phyloP scores from a whole-genome alignment of 495 filamentous ascomycete species.

The Aspergillus bertholletiae region DNA sequence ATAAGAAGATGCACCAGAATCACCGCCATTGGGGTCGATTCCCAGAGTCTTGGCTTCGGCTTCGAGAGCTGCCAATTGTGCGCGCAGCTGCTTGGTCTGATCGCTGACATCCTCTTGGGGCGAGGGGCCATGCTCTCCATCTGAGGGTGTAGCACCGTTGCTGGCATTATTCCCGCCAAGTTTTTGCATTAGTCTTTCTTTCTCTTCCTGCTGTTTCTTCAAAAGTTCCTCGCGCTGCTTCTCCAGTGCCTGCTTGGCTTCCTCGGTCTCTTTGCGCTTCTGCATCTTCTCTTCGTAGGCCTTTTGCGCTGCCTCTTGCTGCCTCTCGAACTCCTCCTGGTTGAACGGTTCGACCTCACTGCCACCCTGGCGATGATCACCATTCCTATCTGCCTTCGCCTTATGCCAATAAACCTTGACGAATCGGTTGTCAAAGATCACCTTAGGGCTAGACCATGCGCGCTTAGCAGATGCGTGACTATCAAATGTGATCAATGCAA shows the following conservation, averaged over 20 bases:
- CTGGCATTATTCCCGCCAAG: conserved; percentile 45
- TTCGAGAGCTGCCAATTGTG: conserved; percentile 77
- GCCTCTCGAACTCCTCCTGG: conserved; percentile 69
- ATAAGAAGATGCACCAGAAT: conserved; percentile 22
- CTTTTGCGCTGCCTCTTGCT: conserved; percentile 78
- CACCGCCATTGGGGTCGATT: conserved; percentile 53
- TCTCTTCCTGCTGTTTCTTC: conserved; percentile 73
- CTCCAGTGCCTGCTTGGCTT: conserved; percentile 67
- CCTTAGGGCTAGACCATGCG: conserved; percentile 87
- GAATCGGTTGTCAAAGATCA: conserved; percentile 95
- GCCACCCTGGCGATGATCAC: conserved; percentile 19
- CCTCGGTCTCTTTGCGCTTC: conserved; percentile 71
- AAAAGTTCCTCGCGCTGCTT: conserved; percentile 71
- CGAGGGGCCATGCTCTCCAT: conserved; percentile 21
- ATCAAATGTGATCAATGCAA: conserved; percentile 80
- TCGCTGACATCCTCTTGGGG: conserved; percentile 50
- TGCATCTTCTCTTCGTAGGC: conserved; percentile 70
- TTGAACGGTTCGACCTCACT: conserved; percentile 53
- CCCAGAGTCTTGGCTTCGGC: conserved; percentile 81
- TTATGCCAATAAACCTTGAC: conserved; percentile 98
- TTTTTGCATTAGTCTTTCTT: conserved; percentile 62
- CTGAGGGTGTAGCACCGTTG: conserved; percentile 18
- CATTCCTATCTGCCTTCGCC: conserved; percentile 42
- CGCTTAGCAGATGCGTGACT: conserved; percentile 68
- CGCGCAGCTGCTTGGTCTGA: conserved; percentile 65